Conservation (phyloP, 2,329 filamentous ascomycete genomes). For the Fonsecaea pedrosoi region DNA sequence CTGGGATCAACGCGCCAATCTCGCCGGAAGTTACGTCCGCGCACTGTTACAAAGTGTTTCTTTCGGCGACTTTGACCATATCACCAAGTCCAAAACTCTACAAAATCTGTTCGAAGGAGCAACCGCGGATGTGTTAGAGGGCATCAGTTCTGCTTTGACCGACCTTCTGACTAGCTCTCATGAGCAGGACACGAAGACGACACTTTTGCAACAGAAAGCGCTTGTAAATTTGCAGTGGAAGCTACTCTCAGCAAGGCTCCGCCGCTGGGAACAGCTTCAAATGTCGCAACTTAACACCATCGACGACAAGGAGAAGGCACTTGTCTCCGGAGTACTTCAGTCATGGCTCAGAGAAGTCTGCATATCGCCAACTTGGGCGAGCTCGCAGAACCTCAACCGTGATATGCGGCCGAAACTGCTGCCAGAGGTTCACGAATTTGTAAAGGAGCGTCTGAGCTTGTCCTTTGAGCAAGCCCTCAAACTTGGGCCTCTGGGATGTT, state of each 20-base stretch:
- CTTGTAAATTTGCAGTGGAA: conserved; percentile 28
- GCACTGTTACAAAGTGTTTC: conserved; percentile 72
- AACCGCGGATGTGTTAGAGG: conserved; percentile 5
- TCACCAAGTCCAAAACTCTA: conserved; percentile 74
- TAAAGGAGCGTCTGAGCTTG: conserved; percentile 28
- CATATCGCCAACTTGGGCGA: not conserved
- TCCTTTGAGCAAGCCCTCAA: conserved; percentile 34
- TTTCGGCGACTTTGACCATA: conserved; percentile 80
- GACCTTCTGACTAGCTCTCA: conserved; percentile 11
- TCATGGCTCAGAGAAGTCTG: conserved; percentile 19
- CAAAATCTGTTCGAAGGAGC: conserved; percentile 27
- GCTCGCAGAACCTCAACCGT: not conserved
- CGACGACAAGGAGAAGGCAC: conserved; percentile 12
- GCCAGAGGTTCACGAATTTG: conserved; percentile 20
- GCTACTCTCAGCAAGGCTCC: conserved; percentile 20
- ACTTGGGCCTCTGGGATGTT: conserved; percentile 18
- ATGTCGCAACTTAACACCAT: not conserved
- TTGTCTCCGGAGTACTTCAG: conserved; percentile 9
- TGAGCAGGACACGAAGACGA: conserved; percentile 24
- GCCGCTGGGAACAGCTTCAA: conserved; percentile 18
- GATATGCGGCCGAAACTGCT: conserved; percentile 5
- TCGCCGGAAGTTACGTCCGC: conserved; percentile 30
- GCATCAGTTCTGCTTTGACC: conserved; percentile 20
- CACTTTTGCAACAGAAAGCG: conserved; percentile 22
- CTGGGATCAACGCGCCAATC: conserved; percentile 64